Percentiles rank a stretch among this genome's conserved stretches.
Evolutionary conservation across 345 rosid genomes (phyloP).

Genomic region (Diplotaxis tenuifolia): DNA sequence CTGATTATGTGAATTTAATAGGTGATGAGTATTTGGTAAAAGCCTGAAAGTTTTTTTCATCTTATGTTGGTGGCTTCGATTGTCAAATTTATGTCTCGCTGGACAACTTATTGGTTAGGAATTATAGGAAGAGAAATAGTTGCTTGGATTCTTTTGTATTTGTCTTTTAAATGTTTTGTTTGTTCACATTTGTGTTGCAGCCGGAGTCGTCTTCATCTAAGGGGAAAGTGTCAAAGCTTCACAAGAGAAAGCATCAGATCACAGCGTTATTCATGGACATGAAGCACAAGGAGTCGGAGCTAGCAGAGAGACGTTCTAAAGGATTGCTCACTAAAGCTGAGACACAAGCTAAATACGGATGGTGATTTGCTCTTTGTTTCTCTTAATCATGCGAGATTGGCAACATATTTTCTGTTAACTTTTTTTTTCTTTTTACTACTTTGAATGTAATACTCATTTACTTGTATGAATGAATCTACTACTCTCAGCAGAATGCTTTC

Average conservation of each 20-base stretch:
- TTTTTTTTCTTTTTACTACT: background rate
- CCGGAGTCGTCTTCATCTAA: constrained; percentile 60
- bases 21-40: background rate
- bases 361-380: constrained; percentile 49
- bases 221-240: constrained; percentile 87
- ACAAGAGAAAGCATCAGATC: constrained; percentile 98
- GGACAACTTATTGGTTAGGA: background rate
- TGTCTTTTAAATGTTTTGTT: background rate
- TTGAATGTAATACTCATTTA: constrained; percentile 17
- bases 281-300: constrained; percentile 84
- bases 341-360: constrained; percentile 90
- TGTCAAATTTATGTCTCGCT: constrained; percentile 7
- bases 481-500: constrained; percentile 5
- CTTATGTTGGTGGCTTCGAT: background rate
- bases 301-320: constrained; percentile 76
- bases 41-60: background rate
- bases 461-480: constrained; percentile 7
- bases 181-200: constrained; percentile 38
- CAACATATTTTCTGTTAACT: constrained; percentile 17
- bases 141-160: background rate
- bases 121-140: background rate
- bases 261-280: constrained; percentile 70
- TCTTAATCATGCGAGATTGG: background rate
- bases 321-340: constrained; percentile 87
- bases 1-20: background rate